Base-by-base conservation (phyloP, 1,284 basidiomycete genomes). In the Fomitopsis palustris region DNA sequence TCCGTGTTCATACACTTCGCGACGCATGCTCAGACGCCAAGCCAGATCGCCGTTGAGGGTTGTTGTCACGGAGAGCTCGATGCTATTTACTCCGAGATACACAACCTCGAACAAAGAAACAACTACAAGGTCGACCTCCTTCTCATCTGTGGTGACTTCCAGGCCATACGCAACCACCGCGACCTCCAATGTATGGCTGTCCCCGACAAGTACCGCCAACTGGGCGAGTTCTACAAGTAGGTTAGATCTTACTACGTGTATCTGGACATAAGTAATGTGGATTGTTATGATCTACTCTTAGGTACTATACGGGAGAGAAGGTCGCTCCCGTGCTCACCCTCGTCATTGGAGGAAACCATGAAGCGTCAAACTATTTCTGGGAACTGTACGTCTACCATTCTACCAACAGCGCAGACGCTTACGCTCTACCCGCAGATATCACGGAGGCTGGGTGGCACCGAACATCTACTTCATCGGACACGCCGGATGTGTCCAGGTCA, bases 311-410 rank as follows among this genome's bases (percentile, higher is more conserved):
- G 0, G 94, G 95, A 1, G 80, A 90, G 67, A 87, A 82, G 65
- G 77, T 70, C 7, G 96, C 96, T 0, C 95, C 96, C 0, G 74
- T 97, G 6, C 76, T 98, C 68, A 99, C 97, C 0, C 79, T 99
- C 33, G 87, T 98, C 55, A 97, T 99, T 67, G 97, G 97, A 21
- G 97, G 97, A 5, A 99, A 99, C 71, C 96, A 99, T 72, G 96
- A 99, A 75, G 95, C 95, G 4, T 96, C 93, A 57, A 97, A 95
- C 70, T 98, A 98, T 72, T 83, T 99, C 78, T 96, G 93, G 90
- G 97, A 99, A 72, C 77, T 98, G 89, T 95, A 69, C 75, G 92
- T 76, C 25, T 49, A 19, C 10, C 16, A n/a, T 5, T 9, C 14
- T 19, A 16, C 10, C 42, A 27, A 12, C 9, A 4, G 41, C 10